These are phyloP conservation scores for Microthlaspi erraticum DNA, from an alignment of 345 rosid genomes.

Conservation along the genomic window DNA sequence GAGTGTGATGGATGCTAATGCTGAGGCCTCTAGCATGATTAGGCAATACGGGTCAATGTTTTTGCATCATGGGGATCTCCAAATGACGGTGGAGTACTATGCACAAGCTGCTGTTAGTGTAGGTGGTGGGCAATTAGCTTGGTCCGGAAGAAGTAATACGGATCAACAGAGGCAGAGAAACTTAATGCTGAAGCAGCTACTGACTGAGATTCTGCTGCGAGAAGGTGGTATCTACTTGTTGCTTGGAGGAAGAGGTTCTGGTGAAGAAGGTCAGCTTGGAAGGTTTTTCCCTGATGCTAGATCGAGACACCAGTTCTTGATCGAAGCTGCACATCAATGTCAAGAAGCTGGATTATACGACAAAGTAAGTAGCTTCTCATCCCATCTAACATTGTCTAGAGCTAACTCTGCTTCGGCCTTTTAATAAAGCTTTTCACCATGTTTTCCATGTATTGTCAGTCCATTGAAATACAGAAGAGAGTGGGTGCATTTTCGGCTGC, in stretches of 20 bases:
- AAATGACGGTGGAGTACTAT: constrained; percentile 85
- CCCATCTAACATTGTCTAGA: constrained; percentile 7
- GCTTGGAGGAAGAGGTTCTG: constrained; percentile 87
- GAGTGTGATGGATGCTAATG: constrained; percentile 87
- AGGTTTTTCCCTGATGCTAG: constrained; percentile 69
- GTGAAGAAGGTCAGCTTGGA: constrained; percentile 90
- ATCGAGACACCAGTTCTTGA: constrained; percentile 78
- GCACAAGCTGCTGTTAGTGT: constrained; percentile 97
- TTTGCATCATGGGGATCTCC: constrained; percentile 75
- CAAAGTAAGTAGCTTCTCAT: constrained; percentile 59
- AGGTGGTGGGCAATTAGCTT: constrained; percentile 88
- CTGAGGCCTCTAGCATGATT: constrained; percentile 89
- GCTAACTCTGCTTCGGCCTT: constrained; percentile 11
- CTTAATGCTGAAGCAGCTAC: constrained; percentile 88
- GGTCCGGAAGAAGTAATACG: constrained; percentile 76
- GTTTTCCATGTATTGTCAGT: constrained; percentile 48
- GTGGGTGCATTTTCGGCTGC: constrained; percentile 95
- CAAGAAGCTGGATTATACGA: constrained; percentile 93
- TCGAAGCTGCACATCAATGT: constrained; percentile 88
- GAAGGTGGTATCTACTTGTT: constrained; percentile 83
- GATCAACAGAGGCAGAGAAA: constrained; percentile 95
- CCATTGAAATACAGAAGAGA: constrained; percentile 90
- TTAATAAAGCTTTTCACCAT: constrained; percentile 21
- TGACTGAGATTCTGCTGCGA: constrained; percentile 82
- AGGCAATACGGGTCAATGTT: constrained; percentile 89